A percentile compares a stretch with the other conserved stretches of the same genome.
Evolutionary conservation across 1,139 yeast genomes (phyloP).

Genomic region (Pichia terricola): DNA sequence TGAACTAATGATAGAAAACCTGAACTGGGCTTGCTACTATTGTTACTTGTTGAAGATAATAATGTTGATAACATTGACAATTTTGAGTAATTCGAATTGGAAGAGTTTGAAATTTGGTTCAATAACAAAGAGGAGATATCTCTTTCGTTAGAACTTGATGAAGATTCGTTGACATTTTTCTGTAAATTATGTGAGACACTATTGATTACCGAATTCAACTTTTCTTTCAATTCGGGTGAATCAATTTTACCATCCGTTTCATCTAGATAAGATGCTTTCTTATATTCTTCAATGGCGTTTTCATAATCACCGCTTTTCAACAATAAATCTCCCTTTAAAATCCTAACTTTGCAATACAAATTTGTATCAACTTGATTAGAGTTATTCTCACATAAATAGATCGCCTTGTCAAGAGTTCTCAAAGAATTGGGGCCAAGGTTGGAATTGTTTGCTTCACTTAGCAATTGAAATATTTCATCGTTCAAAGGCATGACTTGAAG

Average conservation of each 20-base stretch:
- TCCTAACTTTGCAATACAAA: constrained; percentile 17
- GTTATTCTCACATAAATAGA: constrained; percentile 10
- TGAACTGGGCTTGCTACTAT: neutral
- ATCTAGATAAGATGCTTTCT: constrained; percentile 22
- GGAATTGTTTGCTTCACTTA: constrained; percentile 14
- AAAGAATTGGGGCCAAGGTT: constrained; percentile 8
- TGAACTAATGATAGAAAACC: constrained; percentile 20
- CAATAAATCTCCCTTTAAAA: constrained; percentile 21
- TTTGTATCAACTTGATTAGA: constrained; percentile 17
- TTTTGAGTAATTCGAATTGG: constrained; percentile 18
- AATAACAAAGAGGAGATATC: constrained; percentile 21
- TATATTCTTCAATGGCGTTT: constrained; percentile 21
- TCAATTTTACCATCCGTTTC: constrained; percentile 23
- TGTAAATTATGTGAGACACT: constrained; percentile 17
- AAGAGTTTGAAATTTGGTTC: constrained; percentile 17
- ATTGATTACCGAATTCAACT: constrained; percentile 16
- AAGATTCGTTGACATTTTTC: constrained; percentile 13
- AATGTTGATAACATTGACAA: constrained; percentile 19
- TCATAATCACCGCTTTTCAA: constrained; percentile 16
- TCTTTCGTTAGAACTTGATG: constrained; percentile 20
- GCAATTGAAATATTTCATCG: constrained; percentile 14
- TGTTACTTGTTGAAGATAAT: constrained; percentile 11
- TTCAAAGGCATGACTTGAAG: constrained; percentile 5
- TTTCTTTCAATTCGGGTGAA: constrained; percentile 23
- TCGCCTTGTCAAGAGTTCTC: constrained; percentile 1